A percentile compares a stretch with the other conserved stretches of the same genome.
Evolutionary conservation across 352 stramenopile species (phyloP).

Genomic region (Peronospora belbahrii): DNA sequence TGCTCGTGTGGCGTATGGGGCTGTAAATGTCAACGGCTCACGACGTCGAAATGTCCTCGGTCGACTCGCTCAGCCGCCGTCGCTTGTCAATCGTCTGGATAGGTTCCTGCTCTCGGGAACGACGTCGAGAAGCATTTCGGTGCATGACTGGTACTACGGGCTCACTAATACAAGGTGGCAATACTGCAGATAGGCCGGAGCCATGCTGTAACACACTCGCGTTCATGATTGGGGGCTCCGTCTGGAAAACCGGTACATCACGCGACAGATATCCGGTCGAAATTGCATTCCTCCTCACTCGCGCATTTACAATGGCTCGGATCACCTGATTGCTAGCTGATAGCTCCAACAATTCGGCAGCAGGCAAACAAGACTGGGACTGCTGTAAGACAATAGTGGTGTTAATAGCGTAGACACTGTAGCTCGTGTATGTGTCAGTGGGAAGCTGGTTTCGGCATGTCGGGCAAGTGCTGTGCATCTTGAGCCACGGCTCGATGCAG

Average conservation of each 20-base stretch:
- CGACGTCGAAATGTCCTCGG: constrained; percentile 46
- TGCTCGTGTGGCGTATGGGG: constrained; percentile 11
- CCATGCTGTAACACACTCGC: constrained; percentile 64
- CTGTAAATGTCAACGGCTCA: constrained; percentile 5
- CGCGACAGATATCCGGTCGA: constrained; percentile 22
- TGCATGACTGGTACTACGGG: constrained; percentile 63
- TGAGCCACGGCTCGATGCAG: constrained; percentile 84
- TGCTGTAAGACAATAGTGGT: constrained; percentile 86
- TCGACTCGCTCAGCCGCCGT: constrained; percentile 36
- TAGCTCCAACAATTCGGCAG: constrained; percentile 66
- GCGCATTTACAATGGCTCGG: constrained; percentile 76
- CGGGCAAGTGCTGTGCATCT: constrained; percentile 80
- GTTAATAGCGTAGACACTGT: constrained; percentile 87
- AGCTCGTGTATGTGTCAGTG: constrained; percentile 76
- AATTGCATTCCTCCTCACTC: constrained; percentile 52
- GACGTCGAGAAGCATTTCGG: constrained; percentile 53
- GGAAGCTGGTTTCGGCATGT: constrained; percentile 76
- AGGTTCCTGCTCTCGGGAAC: constrained; percentile 43
- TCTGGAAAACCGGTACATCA: constrained; percentile 46
- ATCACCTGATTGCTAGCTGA: constrained; percentile 83
- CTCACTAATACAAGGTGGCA: constrained; percentile 55
- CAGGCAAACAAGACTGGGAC: constrained; percentile 69
- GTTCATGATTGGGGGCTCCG: constrained; percentile 65
- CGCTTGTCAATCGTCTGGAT: constrained; percentile 48
- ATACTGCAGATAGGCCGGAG: constrained; percentile 24